These are phyloP conservation scores for Exophiala sideris DNA, from an alignment of 2,329 filamentous ascomycete genomes.

Conservation along the genomic window DNA sequence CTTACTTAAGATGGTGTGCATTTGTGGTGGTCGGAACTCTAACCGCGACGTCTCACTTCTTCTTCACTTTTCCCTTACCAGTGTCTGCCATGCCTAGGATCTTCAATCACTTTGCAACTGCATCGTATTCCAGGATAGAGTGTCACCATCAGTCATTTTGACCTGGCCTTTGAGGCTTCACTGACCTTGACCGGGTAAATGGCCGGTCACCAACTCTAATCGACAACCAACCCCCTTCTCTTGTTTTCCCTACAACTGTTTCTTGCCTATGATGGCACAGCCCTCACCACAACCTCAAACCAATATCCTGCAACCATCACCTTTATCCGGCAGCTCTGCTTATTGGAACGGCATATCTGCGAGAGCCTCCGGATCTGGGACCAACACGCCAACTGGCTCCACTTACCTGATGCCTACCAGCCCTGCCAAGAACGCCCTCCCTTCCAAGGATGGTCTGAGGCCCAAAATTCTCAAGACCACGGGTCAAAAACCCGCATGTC, in stretches of 20 bases:
- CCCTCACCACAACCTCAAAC: conserved; percentile 12
- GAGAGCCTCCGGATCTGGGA: conserved; percentile 16
- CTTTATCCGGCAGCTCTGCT: neutral
- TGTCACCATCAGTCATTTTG: no score
- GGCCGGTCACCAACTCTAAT: no score
- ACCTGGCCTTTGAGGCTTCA: no score
- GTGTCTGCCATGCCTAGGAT: no score
- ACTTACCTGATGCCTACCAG: conserved; percentile 91
- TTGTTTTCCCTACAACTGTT: neutral
- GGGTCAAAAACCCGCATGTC: conserved; percentile 80
- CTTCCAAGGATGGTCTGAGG: conserved; percentile 57
- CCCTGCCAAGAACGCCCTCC: conserved; percentile 63
- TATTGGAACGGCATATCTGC: conserved; percentile 3
- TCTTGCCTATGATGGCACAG: conserved; percentile 22
- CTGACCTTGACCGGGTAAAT: no score
- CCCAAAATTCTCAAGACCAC: conserved; percentile 77
- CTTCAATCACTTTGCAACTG: no score
- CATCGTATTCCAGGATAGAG: no score
- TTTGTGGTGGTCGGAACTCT: no score
- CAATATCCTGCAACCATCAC: conserved; percentile 5
- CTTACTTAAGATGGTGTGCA: no score
- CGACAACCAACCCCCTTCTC: neutral
- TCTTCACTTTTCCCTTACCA: no score
- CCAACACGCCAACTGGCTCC: conserved; percentile 27
- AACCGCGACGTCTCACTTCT: no score